Evolutionary conservation across 805 yeast species (phyloP), one percentile per base, ranked within the genome.

Genomic region (Yarrowia sp.): DNA sequence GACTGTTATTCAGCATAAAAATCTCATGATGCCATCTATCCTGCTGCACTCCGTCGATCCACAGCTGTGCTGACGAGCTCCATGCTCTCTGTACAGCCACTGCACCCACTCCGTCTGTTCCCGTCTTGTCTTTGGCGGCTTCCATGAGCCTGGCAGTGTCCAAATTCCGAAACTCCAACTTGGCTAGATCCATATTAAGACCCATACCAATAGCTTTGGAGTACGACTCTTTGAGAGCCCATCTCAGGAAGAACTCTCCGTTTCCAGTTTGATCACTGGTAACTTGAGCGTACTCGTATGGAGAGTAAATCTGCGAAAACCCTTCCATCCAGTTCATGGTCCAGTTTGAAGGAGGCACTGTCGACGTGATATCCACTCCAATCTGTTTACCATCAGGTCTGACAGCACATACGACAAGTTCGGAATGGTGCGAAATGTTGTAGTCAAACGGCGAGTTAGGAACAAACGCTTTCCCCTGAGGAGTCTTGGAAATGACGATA

Each of bases 191-290:
- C 35, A 75, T 73, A 63, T 77, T 77, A 13, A 85, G 72, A 0
- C 96, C 96, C 15, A 80, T 74, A 0, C 96, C 96, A 1, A 81
- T 69, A 42, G 80, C 82, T 70, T 90, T 90, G 7, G 89, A 81
- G 70, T 84, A 88, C 18, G 90, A 84, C 72, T 90, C 96, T 71
- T 90, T 90, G 64, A 90, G 73, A 0, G 96, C 88, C 96, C 96
- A 90, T 39, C 81, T 79, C 43, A 84, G 84, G 42, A 66, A 67
- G 36, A 71, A 66, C 31, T 45, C 57, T 8, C 45, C 44, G 36
- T 61, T 38, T 4, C 57, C 57, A 3, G 55, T 45, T 8, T 31
- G 36, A 17, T 61, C 57, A 9, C 22, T 33, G 8, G 65, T 28
- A 2, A 53, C 45, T 57, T 43, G 39, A 9, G 47, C 35, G 31